A percentile compares a stretch with the other conserved stretches of the same genome.
Evolutionary conservation across 495 filamentous ascomycete species (phyloP).

Genomic region (Penicillium silybi): DNA sequence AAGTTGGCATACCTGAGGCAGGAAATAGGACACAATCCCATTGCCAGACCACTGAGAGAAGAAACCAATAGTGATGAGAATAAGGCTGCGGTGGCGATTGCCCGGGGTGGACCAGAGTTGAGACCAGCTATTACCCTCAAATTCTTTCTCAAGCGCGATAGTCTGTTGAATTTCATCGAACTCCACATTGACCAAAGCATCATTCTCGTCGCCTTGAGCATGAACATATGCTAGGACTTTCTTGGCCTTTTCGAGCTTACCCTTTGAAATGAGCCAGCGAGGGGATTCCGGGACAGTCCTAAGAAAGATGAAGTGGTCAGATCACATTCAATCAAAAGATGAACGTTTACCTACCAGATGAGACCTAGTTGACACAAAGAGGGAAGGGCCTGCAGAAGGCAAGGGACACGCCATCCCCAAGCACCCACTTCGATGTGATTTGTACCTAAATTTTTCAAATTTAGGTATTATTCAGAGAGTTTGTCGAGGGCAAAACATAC

Average conservation of each 20-base stretch:
- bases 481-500: conserved; percentile 14
- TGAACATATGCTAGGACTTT: conserved; percentile 26
- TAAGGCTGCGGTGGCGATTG: conserved; percentile 56
- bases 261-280: conserved; percentile 37
- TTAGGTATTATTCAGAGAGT: conserved; percentile 43
- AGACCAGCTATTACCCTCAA: conserved; percentile 25
- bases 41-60: conserved; percentile 46
- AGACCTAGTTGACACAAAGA: background rate
- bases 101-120: conserved; percentile 64
- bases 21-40: conserved; percentile 38
- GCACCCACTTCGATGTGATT: conserved; percentile 33
- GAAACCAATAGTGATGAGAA: conserved; percentile 59
- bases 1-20: conserved; percentile 25
- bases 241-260: conserved; percentile 30
- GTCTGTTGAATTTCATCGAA: conserved; percentile 23
- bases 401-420: conserved; percentile 49
- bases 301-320: conserved; percentile 16
- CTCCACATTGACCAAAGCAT: conserved; percentile 18
- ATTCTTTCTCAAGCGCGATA: conserved; percentile 25
- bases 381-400: background rate
- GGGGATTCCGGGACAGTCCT: conserved; percentile 21
- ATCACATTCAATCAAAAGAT: conserved; percentile 17
- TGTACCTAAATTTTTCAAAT: conserved; percentile 21
- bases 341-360: background rate
- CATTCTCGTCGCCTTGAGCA: conserved; percentile 16